Conservation (phyloP, 768 basidiomycete genomes). For the Tylopilus subfusipes region DNA sequence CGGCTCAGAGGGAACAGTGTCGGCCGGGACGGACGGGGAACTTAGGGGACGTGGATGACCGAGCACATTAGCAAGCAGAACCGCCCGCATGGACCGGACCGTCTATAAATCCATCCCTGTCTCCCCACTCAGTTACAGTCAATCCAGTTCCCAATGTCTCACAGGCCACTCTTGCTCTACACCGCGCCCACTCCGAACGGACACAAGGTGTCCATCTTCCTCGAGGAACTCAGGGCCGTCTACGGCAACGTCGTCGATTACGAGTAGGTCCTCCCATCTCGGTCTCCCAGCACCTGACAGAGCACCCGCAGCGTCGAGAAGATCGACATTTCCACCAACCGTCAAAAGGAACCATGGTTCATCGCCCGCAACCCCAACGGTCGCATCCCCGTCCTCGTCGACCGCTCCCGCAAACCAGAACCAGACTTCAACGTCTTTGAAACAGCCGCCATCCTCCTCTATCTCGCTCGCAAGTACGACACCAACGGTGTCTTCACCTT, state of each 20-base stretch:
- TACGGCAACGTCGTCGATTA: slow-evolving; percentile 48
- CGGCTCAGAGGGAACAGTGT: slow-evolving; percentile 77
- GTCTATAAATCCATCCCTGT: not conserved
- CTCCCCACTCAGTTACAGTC: not conserved
- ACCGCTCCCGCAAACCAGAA: slow-evolving; percentile 48
- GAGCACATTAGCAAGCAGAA: slow-evolving; percentile 20
- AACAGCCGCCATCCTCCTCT: slow-evolving; percentile 79
- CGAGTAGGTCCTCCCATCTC: slow-evolving; percentile 35
- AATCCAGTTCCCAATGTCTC: slow-evolving; percentile 12
- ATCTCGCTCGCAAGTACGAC: slow-evolving; percentile 79
- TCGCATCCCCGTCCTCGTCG: slow-evolving; percentile 65
- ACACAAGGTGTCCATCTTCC: slow-evolving; percentile 44
- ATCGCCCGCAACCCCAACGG: slow-evolving; percentile 72
- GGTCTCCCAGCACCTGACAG: not conserved
- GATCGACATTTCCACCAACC: slow-evolving; percentile 58
- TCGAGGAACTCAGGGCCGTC: slow-evolving; percentile 60
- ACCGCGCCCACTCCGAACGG: slow-evolving; percentile 59
- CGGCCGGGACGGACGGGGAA: slow-evolving; percentile 44
- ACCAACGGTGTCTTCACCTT: slow-evolving; percentile 69
- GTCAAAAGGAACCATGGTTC: slow-evolving; percentile 84
- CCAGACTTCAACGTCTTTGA: slow-evolving; percentile 66
- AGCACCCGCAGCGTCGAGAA: slow-evolving; percentile 39
- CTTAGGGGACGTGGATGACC: not conserved
- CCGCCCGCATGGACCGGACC: slow-evolving; percentile 11
- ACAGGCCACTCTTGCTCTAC: slow-evolving; percentile 31